Evolutionary conservation across 805 yeast species (phyloP).

Genomic region (Metschnikowia peoriensis): DNA sequence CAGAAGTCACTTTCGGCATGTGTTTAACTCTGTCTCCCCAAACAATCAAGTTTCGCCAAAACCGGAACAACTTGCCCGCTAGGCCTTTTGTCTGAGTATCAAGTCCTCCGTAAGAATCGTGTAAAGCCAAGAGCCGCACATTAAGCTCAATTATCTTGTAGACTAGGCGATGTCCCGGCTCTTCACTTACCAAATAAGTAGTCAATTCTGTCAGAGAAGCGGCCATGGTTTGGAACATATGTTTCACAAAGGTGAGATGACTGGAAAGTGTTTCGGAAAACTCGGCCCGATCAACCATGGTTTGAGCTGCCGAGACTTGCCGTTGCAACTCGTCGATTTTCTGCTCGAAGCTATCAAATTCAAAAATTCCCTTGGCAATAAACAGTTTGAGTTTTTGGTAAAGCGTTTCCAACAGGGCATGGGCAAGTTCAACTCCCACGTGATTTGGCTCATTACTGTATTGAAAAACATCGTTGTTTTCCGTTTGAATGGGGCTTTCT

Average conservation of each 20-base stretch:
- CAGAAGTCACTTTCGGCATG: neutral
- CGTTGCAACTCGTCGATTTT: neutral
- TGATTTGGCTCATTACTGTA: too few species aligned
- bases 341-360: neutral
- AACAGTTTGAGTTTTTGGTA: too few species aligned
- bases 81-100: neutral
- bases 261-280: neutral
- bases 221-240: neutral
- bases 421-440: too few species aligned
- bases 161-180: neutral
- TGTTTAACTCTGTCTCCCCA: neutral
- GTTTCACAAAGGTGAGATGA: neutral
- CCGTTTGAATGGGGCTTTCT: too few species aligned
- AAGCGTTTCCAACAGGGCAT: too few species aligned
- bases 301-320: neutral
- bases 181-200: neutral
- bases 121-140: neutral
- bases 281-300: neutral
- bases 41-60: neutral
- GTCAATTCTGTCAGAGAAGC: neutral
- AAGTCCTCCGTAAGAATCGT: neutral
- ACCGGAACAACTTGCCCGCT: neutral
- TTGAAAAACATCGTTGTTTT: too few species aligned
- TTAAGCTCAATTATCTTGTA: constrained; percentile 4
- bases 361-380: neutral